phyloP scores from a whole-genome alignment of 73 alveolate genomes.

The Stentor roeselii region DNA sequence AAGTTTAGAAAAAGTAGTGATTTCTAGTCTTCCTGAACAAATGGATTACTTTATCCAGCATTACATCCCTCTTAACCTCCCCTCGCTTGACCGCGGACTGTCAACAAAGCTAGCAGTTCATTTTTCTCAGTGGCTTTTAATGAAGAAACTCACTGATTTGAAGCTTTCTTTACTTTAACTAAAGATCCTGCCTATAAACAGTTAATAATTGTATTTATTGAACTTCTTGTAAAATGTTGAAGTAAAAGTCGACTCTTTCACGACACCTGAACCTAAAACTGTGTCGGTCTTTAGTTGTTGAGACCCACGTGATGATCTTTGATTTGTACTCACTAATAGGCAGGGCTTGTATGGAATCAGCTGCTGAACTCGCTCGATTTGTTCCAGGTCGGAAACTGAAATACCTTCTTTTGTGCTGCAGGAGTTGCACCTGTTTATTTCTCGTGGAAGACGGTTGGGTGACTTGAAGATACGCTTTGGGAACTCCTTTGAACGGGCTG shows the following conservation, averaged over 20 bases:
- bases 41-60: slow-evolving; percentile 18
- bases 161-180: not conserved
- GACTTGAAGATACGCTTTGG: not conserved
- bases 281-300: not conserved
- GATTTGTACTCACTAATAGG: too few relatives aligned
- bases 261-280: not conserved
- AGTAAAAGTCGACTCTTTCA: not conserved
- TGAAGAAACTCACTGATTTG: not conserved
- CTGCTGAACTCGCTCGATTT: not conserved
- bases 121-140: not conserved
- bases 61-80: slow-evolving; percentile 7
- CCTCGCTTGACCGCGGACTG: not conserved
- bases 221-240: too few relatives aligned
- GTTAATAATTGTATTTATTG: too few relatives aligned
- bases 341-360: not conserved
- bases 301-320: not conserved
- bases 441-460: not conserved
- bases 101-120: slow-evolving; percentile 7
- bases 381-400: not conserved
- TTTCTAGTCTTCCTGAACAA: not conserved
- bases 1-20: not conserved
- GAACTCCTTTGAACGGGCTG: not conserved
- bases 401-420: not conserved
- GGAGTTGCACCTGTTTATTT: not conserved
- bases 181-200: too few relatives aligned